Conservation (phyloP, 768 basidiomycete species). For the Mrakia hoshinonis region DNA sequence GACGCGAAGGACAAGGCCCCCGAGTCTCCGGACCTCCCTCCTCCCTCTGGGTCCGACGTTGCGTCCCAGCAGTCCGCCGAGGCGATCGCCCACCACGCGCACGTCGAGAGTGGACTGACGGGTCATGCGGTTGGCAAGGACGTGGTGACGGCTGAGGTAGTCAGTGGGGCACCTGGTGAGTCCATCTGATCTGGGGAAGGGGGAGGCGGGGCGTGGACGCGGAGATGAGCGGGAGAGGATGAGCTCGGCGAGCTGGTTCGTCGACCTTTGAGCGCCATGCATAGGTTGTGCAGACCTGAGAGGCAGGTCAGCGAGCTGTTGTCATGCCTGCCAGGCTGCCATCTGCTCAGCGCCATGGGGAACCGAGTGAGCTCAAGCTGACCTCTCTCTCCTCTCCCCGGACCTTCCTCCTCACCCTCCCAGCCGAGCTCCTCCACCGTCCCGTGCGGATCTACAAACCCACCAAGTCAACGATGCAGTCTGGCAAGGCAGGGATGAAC, state of each 20-base stretch:
- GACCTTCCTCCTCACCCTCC: neutral
- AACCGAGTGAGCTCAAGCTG: neutral
- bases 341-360: too few species aligned
- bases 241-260: too few species aligned
- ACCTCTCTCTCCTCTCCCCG: neutral
- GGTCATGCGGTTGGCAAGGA: neutral
- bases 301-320: too few species aligned
- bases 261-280: too few species aligned
- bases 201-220: too few species aligned
- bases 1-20: neutral
- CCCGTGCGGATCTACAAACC: constrained; percentile 87
- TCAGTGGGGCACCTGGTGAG: too few species aligned
- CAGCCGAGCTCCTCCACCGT: constrained; percentile 72
- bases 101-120: neutral
- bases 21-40: neutral
- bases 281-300: too few species aligned
- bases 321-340: too few species aligned
- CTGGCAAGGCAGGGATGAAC: constrained; percentile 70
- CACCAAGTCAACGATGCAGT: constrained; percentile 89
- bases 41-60: neutral
- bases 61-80: constrained; percentile 5
- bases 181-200: too few species aligned
- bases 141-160: too few species aligned
- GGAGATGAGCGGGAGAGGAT: too few species aligned
- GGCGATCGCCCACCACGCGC: neutral